A percentile compares a stretch with the other conserved stretches of the same genome.
Evolutionary conservation across 1,139 yeast species (phyloP).

Genomic region (Pichia kudriavzevii): DNA sequence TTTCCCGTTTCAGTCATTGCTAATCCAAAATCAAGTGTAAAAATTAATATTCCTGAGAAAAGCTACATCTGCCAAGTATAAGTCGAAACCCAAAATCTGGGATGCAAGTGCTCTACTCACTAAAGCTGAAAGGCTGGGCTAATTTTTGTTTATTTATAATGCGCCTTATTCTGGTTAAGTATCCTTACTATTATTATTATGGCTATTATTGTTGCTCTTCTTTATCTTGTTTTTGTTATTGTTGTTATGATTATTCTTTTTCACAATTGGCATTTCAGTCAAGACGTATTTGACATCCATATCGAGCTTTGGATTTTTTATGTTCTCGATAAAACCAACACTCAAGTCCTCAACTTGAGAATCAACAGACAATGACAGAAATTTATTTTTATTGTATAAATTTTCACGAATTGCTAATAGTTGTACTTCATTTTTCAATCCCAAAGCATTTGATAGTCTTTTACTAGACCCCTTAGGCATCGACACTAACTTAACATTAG

Average conservation of each 20-base stretch:
- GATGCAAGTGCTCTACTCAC: conserved; percentile 10
- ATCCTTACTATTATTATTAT: not conserved
- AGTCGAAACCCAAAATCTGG: conserved; percentile 13
- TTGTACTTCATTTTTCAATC: conserved; percentile 15
- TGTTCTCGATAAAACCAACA: conserved; percentile 38
- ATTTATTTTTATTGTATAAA: conserved; percentile 9
- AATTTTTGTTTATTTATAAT: not conserved
- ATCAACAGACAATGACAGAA: conserved; percentile 30
- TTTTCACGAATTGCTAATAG: conserved; percentile 23
- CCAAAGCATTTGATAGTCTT: conserved; percentile 32
- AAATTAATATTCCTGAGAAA: no score
- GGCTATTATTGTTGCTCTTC: not conserved
- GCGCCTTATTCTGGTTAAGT: not conserved
- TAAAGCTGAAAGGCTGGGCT: conserved; percentile 9
- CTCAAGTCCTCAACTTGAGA: conserved; percentile 33
- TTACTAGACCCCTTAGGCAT: conserved; percentile 43
- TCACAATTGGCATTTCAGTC: conserved; percentile 36
- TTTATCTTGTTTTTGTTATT: conserved; percentile 2
- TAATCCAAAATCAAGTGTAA: no score
- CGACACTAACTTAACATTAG: conserved; percentile 48
- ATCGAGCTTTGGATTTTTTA: conserved; percentile 24
- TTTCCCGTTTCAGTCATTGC: no score
- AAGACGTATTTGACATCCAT: conserved; percentile 35
- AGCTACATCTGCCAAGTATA: conserved; percentile 3
- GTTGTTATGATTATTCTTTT: conserved; percentile 21